Evolutionary conservation across 2,329 filamentous ascomycete species (phyloP).

Genomic region (Xylariaceae sp.): DNA sequence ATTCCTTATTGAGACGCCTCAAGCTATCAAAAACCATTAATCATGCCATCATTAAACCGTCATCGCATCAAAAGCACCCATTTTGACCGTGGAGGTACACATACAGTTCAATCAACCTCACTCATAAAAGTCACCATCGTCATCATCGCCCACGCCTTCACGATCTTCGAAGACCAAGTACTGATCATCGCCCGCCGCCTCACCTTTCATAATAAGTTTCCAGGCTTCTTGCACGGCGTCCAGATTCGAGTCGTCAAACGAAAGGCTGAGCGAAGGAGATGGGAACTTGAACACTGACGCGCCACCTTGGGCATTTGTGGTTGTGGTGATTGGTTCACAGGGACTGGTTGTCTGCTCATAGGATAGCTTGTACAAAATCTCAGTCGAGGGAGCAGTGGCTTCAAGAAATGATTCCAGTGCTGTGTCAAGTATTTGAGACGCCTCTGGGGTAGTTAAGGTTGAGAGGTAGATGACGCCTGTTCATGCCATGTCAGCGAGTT

Average conservation of each 20-base stretch:
- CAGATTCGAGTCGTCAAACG: conserved; percentile 69
- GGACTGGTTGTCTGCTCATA: conserved; percentile 48
- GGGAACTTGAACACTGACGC: conserved; percentile 51
- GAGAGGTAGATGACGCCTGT: conserved; percentile 38
- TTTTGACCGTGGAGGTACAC: too few species aligned
- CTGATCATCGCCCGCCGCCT: conserved; percentile 39
- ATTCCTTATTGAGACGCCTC: too few species aligned
- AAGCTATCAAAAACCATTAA: too few species aligned
- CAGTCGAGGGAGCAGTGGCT: conserved; percentile 25
- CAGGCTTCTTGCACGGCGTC: conserved; percentile 67
- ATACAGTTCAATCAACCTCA: too few species aligned
- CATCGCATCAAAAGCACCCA: too few species aligned
- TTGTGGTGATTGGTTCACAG: conserved; percentile 24
- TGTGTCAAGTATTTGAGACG: conserved; percentile 35
- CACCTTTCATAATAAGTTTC: conserved; percentile 57
- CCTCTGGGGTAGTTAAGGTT: conserved; percentile 33
- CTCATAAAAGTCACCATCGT: conserved; percentile 36
- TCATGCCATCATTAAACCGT: too few species aligned
- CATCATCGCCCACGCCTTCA: conserved; percentile 52
- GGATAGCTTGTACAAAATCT: conserved; percentile 48
- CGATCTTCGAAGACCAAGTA: conserved; percentile 81
- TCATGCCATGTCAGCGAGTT: too few species aligned
- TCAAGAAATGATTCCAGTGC: conserved; percentile 42
- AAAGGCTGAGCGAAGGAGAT: conserved; percentile 58
- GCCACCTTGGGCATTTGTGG: conserved; percentile 39